Conservation (phyloP, 495 filamentous ascomycete species). For the Aspergillus saccharolyticus region DNA sequence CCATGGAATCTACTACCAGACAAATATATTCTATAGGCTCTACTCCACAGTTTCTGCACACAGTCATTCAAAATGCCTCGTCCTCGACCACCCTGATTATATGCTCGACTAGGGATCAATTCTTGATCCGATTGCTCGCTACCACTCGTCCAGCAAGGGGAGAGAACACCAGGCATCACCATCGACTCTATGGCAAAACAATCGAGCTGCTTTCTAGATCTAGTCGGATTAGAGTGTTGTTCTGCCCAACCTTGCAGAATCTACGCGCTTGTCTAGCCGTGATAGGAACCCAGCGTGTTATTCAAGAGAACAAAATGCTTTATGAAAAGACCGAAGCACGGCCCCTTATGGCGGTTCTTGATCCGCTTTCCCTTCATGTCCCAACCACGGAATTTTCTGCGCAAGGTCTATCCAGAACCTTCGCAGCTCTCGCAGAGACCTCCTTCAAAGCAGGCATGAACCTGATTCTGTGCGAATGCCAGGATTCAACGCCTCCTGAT, state of each 20-base stretch:
- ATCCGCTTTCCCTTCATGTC: slow-evolving; percentile 63
- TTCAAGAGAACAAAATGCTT: background rate
- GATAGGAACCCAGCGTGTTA: slow-evolving; percentile 24
- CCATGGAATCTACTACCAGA: slow-evolving; percentile 21
- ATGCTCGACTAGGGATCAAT: slow-evolving; percentile 60
- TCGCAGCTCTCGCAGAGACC: slow-evolving; percentile 63
- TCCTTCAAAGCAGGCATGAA: slow-evolving; percentile 35
- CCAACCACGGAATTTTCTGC: slow-evolving; percentile 75
- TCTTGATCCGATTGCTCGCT: slow-evolving; percentile 49
- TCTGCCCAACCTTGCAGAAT: slow-evolving; percentile 68
- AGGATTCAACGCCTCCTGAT: slow-evolving; percentile 26
- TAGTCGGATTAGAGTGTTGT: slow-evolving; percentile 61
- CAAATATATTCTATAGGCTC: slow-evolving; percentile 23
- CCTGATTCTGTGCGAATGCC: slow-evolving; percentile 41
- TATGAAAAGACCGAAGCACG: slow-evolving; percentile 4
- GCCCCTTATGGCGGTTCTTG: slow-evolving; percentile 56
- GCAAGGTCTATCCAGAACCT: slow-evolving; percentile 69
- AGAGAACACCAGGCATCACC: slow-evolving; percentile 14
- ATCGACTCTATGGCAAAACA: slow-evolving; percentile 54
- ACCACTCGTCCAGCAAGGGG: slow-evolving; percentile 21
- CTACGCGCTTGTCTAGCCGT: slow-evolving; percentile 69
- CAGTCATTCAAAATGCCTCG: slow-evolving; percentile 52
- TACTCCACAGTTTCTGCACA: slow-evolving; percentile 55
- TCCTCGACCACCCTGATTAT: slow-evolving; percentile 60
- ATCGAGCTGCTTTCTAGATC: slow-evolving; percentile 64